Percentiles rank a stretch among this genome's conserved stretches.
These are phyloP conservation scores for Vaccinium macrocarpon DNA, from an alignment of 148 eudicot genomes.

Conservation along the genomic window DNA sequence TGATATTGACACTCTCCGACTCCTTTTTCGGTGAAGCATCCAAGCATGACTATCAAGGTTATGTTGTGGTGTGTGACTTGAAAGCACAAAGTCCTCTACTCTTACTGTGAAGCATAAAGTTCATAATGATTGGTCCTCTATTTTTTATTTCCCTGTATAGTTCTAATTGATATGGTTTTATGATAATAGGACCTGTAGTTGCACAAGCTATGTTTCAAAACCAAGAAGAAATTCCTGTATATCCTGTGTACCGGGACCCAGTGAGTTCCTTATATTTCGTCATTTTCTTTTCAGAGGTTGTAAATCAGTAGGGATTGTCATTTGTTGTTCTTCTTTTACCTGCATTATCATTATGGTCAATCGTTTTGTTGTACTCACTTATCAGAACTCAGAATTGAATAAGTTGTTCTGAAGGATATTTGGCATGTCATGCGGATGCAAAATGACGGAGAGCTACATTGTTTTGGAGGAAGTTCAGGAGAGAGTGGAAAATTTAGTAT, in stretches of 20 bases:
- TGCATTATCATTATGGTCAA: background rate
- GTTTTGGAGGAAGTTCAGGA: too few relatives aligned
- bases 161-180: conserved; percentile 6
- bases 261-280: conserved; percentile 38
- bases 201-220: conserved; percentile 97
- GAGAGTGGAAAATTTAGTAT: too few relatives aligned
- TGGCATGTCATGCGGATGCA: background rate
- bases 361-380: background rate
- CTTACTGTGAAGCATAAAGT: background rate
- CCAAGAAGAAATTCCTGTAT: conserved; percentile 83
- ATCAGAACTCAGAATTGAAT: background rate
- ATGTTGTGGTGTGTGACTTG: background rate
- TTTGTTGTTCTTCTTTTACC: background rate
- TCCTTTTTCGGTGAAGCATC: background rate
- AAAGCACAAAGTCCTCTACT: background rate
- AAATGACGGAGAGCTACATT: too few relatives aligned
- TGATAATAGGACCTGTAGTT: conserved; percentile 75
- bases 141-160: conserved; percentile 4
- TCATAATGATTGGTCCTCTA: background rate
- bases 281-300: background rate
- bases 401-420: background rate
- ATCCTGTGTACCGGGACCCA: conserved; percentile 87
- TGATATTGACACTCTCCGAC: too few relatives aligned
- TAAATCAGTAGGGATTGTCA: background rate
- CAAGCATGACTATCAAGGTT: background rate